These are phyloP conservation scores for Scedosporium dehoogii DNA, from an alignment of 2,329 filamentous ascomycete species.

Conservation along the genomic window DNA sequence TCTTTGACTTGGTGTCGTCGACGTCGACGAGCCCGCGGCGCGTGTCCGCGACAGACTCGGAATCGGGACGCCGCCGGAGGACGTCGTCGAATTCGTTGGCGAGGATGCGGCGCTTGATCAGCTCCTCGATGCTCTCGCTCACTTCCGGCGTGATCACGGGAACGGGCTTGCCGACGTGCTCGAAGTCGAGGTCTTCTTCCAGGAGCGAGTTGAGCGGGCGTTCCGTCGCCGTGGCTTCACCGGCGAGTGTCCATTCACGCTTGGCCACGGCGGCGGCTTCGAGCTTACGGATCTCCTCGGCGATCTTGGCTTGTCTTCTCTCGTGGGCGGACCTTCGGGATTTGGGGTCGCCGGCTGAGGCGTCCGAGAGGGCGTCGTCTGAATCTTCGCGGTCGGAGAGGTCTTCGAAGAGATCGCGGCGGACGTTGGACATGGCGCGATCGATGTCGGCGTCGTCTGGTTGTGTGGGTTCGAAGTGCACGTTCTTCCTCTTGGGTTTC, in stretches of 20 bases:
- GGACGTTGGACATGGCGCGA: constrained; percentile 76
- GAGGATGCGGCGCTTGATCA: constrained; percentile 89
- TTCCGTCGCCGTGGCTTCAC: constrained; percentile 75
- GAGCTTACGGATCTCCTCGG: constrained; percentile 82
- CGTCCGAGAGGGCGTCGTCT: constrained; percentile 53
- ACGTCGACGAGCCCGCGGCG: constrained; percentile 69
- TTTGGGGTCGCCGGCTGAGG: constrained; percentile 58
- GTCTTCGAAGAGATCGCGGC: constrained; percentile 84
- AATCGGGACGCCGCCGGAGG: constrained; percentile 67
- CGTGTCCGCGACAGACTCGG: constrained; percentile 50
- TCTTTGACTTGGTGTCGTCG: constrained; percentile 77
- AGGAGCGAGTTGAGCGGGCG: constrained; percentile 85
- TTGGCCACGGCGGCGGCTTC: constrained; percentile 85
- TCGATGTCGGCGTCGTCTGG: constrained; percentile 60
- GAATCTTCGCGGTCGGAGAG: constrained; percentile 54
- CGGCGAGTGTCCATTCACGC: constrained; percentile 80
- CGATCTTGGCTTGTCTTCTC: constrained; percentile 72
- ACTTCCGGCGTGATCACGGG: constrained; percentile 88
- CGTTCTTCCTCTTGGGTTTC: constrained; percentile 31
- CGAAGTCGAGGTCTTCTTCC: constrained; percentile 92
- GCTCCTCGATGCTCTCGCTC: constrained; percentile 80
- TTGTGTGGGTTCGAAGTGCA: constrained; percentile 23
- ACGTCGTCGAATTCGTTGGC: constrained; percentile 90
- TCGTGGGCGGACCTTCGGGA: constrained; percentile 79
- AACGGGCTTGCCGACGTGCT: constrained; percentile 87